These are phyloP conservation scores for Mycogone perniciosa DNA, from an alignment of 2,329 filamentous ascomycete species.

Conservation along the genomic window DNA sequence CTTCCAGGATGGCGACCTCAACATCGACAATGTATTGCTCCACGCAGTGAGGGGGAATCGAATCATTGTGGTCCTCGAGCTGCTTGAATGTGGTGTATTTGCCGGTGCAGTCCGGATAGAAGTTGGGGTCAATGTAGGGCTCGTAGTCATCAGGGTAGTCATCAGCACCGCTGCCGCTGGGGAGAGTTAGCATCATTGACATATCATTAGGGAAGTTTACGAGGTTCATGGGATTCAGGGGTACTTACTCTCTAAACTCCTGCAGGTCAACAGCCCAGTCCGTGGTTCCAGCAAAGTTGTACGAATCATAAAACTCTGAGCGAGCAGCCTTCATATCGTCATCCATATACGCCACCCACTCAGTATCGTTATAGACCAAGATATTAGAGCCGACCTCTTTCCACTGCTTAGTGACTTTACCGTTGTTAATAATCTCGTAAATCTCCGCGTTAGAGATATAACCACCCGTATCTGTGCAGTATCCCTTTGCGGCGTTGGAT, in stretches of 20 bases:
- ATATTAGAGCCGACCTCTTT: conserved; percentile 11
- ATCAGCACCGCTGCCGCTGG: neutral
- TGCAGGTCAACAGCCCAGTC: conserved; percentile 23
- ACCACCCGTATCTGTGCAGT: conserved; percentile 21
- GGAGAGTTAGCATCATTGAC: conserved; percentile 21
- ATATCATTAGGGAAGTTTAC: neutral
- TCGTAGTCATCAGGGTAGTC: neutral
- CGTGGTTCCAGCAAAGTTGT: conserved; percentile 19
- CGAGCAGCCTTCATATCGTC: conserved; percentile 15
- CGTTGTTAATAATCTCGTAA: conserved; percentile 15
- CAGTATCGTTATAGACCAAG: conserved; percentile 17
- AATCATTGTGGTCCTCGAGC: conserved; percentile 5
- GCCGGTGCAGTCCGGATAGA: neutral
- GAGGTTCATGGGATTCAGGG: too few species aligned
- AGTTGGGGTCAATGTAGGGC: neutral
- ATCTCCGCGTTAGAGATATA: conserved; percentile 25
- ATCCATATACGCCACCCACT: conserved; percentile 23
- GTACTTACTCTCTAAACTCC: conserved; percentile 8
- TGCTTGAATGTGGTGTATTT: conserved; percentile 21
- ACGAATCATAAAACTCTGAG: conserved; percentile 4
- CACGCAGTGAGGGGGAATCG: conserved; percentile 13
- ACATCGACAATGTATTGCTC: conserved; percentile 10
- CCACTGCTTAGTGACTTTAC: conserved; percentile 4
- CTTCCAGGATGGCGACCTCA: conserved; percentile 10
- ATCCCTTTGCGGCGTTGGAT: conserved; percentile 10